Evolutionary conservation across 352 stramenopile genomes (phyloP), one percentile per base, ranked within the genome.

Genomic region (Albugo laibachii): DNA sequence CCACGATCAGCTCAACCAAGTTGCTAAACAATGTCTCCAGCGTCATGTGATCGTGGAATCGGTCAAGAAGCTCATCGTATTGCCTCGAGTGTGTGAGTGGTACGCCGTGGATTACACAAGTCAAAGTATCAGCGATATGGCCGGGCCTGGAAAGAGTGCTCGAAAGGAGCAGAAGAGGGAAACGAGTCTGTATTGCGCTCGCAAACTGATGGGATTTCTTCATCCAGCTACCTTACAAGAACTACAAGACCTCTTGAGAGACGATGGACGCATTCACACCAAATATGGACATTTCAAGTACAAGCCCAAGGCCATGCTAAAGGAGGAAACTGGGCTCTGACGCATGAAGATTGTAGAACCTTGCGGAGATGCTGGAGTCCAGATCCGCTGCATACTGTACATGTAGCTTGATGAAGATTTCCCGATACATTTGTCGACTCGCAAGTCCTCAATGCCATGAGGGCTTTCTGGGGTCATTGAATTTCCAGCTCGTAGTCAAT

Each of bases 171-270:
- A 31, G 24, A 31, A 31, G 24, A 31, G 24, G 24, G 24, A 31
- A 31, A 31, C 8, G 8, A 31, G 24, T n/a, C 31, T 80, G 31
- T 60, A 77, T 34, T 88, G 72, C 34, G 68, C 73, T 24, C 68
- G 77, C 35, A 87, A 86, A 56, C 44, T 91, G 15, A 46, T 87
- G 19, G 77, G 77, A 0, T 91, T 81, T 48, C 59, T 91, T 48
- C 56, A 64, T 15, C 59, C 52, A 12, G 45, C 43, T 24, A 43
- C 38, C 24, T 31, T 31, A 8, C 24, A 31, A 31, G 24, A 31
- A 31, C 24, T 31, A 31, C 24, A 31, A 31, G 24, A 31, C 8
- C 24, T 31, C 8, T 31, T 31, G 24, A 31, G 8, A 8, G 24
- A 31, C 24, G 24, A 31, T 31, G 8, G 24, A 10, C 58, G 63